These are phyloP conservation scores for Chlorophyllum brunneum DNA, from an alignment of 768 basidiomycete genomes.

Conservation along the genomic window DNA sequence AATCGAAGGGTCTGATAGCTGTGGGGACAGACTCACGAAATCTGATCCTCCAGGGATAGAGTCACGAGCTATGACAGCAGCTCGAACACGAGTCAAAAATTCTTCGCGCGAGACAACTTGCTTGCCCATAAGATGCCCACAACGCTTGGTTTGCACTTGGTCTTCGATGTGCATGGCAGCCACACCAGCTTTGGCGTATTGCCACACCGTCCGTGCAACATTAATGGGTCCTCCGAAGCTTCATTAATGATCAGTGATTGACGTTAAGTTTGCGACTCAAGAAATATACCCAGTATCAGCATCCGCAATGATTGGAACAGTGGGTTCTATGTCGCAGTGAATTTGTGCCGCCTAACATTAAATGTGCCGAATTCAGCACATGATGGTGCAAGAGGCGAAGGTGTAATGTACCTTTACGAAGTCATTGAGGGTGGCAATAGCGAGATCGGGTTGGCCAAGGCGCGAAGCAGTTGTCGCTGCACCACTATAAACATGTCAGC, in stretches of 20 bases:
- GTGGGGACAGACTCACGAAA: constrained; percentile 39
- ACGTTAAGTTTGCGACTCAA: not conserved
- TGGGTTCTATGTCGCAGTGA: constrained; percentile 63
- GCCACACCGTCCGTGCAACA: constrained; percentile 71
- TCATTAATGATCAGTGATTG: not conserved
- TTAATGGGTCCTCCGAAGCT: constrained; percentile 71
- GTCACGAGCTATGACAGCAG: constrained; percentile 74
- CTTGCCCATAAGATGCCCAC: constrained; percentile 77
- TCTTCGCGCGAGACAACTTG: constrained; percentile 80
- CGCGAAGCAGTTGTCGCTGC: constrained; percentile 80
- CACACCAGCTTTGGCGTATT: constrained; percentile 66
- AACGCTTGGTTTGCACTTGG: constrained; percentile 80
- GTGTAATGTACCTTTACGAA: constrained; percentile 52
- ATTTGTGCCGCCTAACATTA: constrained; percentile 53
- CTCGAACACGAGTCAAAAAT: constrained; percentile 69
- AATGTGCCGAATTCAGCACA: not conserved
- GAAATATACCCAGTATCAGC: constrained; percentile 66
- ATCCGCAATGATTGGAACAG: constrained; percentile 71
- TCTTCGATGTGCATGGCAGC: constrained; percentile 80
- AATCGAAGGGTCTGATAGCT: not conserved
- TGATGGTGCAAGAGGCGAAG: not conserved
- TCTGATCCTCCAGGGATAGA: constrained; percentile 72
- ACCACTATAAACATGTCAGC: constrained; percentile 36
- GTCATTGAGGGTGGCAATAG: constrained; percentile 75
- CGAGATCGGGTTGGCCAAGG: constrained; percentile 74